Evolutionary conservation across 495 filamentous ascomycete species (phyloP).

Genomic region (Daldinia vernicosa): DNA sequence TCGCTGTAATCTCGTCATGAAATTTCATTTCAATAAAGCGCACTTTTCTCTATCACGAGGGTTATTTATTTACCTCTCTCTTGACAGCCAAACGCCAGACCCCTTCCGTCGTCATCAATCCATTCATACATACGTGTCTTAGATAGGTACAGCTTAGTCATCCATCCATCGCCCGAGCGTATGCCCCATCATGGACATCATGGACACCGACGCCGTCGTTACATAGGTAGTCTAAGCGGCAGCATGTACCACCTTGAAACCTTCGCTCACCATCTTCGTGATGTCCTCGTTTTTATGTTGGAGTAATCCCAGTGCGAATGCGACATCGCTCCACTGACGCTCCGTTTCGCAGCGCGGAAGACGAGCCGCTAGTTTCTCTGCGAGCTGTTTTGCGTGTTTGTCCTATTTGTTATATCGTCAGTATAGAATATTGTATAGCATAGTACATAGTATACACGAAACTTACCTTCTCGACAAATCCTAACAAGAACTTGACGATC

Average conservation of each 20-base stretch:
- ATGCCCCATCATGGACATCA: not conserved
- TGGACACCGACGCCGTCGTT: too few relatives aligned
- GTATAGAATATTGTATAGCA: not conserved
- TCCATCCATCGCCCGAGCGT: conserved; percentile 10
- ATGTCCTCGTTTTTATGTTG: conserved; percentile 99
- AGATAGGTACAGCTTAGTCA: not conserved
- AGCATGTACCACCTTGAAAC: conserved; percentile 83
- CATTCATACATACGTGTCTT: conserved; percentile 15
- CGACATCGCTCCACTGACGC: conserved; percentile 96
- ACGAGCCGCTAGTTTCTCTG: conserved; percentile 90
- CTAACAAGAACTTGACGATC: conserved; percentile 91
- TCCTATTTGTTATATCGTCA: conserved; percentile 69
- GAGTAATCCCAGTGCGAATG: conserved; percentile 85
- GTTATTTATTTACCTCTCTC: not conserved
- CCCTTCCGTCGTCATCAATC: conserved; percentile 12
- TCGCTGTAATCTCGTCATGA: not conserved
- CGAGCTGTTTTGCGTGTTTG: conserved; percentile 96
- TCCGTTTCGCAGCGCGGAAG: conserved; percentile 88
- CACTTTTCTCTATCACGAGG: not conserved
- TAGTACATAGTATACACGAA: conserved; percentile 23
- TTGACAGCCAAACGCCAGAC: conserved; percentile 21
- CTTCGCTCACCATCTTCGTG: conserved; percentile 78
- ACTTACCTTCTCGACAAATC: conserved; percentile 94
- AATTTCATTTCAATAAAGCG: not conserved
- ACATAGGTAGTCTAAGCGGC: conserved; percentile 63